Evolutionary conservation across 176 grass and related monocot genomes (phyloP).

Genomic region (barley (Hordeum vulgare)): MorexV3_pseudomolecules_assembly NC_058521.1:193725432-193725931

Average conservation of each 20-base stretch:
- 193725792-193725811: no score
- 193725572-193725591: background rate
- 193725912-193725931: no score
- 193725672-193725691: background rate
- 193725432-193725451: background rate
- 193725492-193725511: background rate
- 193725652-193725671: background rate
- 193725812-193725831: no score
- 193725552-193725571: conserved; percentile 20
- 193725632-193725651: conserved; percentile 29
- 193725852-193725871: no score
- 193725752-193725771: no score
- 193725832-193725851: no score
- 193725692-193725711: background rate
- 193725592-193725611: conserved; percentile 37
- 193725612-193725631: conserved; percentile 40
- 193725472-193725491: conserved; percentile 34
- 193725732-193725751: no score
- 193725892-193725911: no score
- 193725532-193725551: background rate
- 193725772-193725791: no score
- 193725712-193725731: no score
- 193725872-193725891: no score
- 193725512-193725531: background rate
- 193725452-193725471: background rate